These are phyloP conservation scores for Neurospora sp. DNA, from an alignment of 495 filamentous ascomycete genomes.

Conservation along the genomic window DNA sequence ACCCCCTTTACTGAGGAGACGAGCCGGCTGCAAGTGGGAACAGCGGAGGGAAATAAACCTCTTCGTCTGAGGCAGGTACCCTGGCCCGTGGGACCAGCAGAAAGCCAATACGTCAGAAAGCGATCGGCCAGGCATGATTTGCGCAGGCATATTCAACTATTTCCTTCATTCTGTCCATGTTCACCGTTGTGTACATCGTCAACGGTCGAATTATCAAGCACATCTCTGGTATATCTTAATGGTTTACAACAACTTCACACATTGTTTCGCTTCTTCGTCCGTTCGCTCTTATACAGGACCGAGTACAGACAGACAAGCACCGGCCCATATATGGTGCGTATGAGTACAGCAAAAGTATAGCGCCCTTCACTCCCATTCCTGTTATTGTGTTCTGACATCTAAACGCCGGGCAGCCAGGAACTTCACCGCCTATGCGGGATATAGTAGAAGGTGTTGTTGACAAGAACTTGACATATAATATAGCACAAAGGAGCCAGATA, in stretches of 20 bases:
- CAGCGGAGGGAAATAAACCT: too few relatives aligned
- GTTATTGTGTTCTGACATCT: not conserved
- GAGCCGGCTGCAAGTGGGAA: too few relatives aligned
- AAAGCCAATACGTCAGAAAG: not conserved
- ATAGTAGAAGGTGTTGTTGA: not conserved
- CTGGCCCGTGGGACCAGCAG: too few relatives aligned
- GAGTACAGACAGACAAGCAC: not conserved
- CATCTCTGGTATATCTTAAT: not conserved
- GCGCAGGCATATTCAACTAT: not conserved
- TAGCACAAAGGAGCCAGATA: not conserved
- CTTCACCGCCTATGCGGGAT: not conserved
- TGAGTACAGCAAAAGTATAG: not conserved
- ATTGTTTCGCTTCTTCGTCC: not conserved
- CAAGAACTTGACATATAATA: not conserved
- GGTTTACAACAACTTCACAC: not conserved
- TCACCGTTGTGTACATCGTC: not conserved
- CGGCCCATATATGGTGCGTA: not conserved
- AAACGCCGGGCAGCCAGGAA: not conserved
- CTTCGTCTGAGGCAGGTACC: too few relatives aligned
- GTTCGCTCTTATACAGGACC: not conserved
- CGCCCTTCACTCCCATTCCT: not conserved
- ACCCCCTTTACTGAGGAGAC: too few relatives aligned
- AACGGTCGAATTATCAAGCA: not conserved
- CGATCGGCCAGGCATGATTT: not conserved
- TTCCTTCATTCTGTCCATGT: not conserved